Evolutionary conservation across 345 rosid species (phyloP), one percentile per base, ranked within the genome.

Genomic region (Populus alba): DNA sequence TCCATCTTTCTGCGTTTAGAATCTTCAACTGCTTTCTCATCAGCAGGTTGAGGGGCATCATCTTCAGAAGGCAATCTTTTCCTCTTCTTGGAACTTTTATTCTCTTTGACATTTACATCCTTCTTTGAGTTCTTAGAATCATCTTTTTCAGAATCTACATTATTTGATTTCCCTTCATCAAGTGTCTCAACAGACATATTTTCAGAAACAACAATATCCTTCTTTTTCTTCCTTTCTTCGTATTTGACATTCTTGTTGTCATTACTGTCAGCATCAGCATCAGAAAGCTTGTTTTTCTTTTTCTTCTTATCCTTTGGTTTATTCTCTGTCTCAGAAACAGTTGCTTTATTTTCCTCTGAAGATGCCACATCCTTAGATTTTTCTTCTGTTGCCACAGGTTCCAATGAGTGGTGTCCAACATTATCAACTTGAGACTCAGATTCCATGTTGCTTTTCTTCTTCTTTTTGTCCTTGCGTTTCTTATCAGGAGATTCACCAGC

Each of bases 31-130:
- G 45, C 84, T 16, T 76, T 85, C 68, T 74, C 59, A 39, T 80
- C 79, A 72, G 61, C 76, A 63, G 79, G 69, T 75, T 74, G 73
- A 82, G 77, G 38, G 75, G 79, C 80, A 53, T 75, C 77, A 80
- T 81, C 92, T 68, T 87, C 87, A 69, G 92, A 85, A 75, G 81
- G 90, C 43, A 72, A 55, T 82, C 92, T 86, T 86, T 95, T 95
- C 80, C 97, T 87, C 83, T 95, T 95, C 87, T 91, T 93, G 74
- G 92, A 86, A 81, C 45, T 75, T 73, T 85, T 88, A 69, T 63
- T 41, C 62, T 79, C 82, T 73, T 80, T 85, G 27, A 72, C 75
- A 27, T 27, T 27, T 27, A 27, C 27, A 53, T 84, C 84, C 61
- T 73, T 84, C 47, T 78, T 63, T 0, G 72, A 71, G 69, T 65